Evolutionary conservation across 2,329 filamentous ascomycete genomes (phyloP), one percentile per base, ranked within the genome.

Genomic region (Parascedosporium putredinis): DNA sequence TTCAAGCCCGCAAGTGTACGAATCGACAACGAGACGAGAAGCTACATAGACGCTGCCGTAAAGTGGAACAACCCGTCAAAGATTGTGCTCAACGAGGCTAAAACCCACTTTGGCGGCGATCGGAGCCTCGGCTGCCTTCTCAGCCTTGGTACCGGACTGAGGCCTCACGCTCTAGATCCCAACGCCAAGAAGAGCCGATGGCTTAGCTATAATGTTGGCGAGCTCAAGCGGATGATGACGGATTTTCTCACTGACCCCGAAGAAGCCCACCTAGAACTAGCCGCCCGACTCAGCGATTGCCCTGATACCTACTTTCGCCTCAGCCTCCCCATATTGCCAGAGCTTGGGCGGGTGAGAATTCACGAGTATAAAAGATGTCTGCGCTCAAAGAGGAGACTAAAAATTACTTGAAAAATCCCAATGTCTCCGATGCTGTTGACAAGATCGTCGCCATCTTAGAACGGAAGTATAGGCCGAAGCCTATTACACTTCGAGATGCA

Each of bases 61-160:
- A 59, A 59, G 2, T 54, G 59, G 29, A 65, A 64, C 49, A 65
- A 65, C 42, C 62, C 63, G 18, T 58, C 57, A 43, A 55, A 61
- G 20, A 53, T 59, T 2, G 52, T 65, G 9, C 56, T 64, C 8
- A 47, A 55, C 2, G 62, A 63, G 43, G 62, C 62, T 7, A 34
- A 51, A 40, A 42, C 34, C 3, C 52, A 57, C 42, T 63, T 59
- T 38, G 60, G 59, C 9, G 43, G 12, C 31, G 50, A 50, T 53
- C 50, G 59, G 14, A 46, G 46, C 12, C 40, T 65, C 0, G 59
- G 61, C 1, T 63, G 59, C 27, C 48, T 65, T 1, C 33, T 65
- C 7, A 65, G 63, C 45, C 52, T 65, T 3, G 62, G 63, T 1
- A 65, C 61, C 2, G 63, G 63, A 1, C 59, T 56, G 1, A 53